Evolutionary conservation across 2,329 filamentous ascomycete species (phyloP).

Genomic region (Ophiosphaerella korrae): DNA sequence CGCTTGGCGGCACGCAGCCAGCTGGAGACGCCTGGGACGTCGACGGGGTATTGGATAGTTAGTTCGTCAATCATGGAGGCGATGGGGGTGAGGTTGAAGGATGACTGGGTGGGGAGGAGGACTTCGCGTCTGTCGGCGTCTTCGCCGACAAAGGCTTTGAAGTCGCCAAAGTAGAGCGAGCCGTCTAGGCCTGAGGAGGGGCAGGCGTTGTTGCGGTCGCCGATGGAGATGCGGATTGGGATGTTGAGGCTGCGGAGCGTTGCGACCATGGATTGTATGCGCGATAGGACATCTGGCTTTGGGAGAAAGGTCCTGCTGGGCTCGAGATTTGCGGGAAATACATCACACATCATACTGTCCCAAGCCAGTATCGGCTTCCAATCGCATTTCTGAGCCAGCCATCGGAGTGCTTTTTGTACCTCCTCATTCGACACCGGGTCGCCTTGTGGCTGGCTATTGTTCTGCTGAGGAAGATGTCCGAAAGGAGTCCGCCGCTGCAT

Average conservation of each 20-base stretch:
- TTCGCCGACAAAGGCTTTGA: slow-evolving; percentile 37
- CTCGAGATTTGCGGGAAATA: slow-evolving; percentile 43
- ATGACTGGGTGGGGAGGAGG: slow-evolving; percentile 38
- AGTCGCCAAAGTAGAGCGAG: slow-evolving; percentile 43
- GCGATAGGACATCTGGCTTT: slow-evolving; percentile 37
- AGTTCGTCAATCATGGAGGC: slow-evolving; percentile 45
- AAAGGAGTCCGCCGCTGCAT: slow-evolving; percentile 37
- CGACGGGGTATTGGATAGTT: slow-evolving; percentile 41
- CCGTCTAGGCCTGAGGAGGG: slow-evolving; percentile 38
- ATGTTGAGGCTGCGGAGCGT: slow-evolving; percentile 35
- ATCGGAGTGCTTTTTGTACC: slow-evolving; percentile 40
- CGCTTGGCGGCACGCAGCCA: slow-evolving; percentile 29
- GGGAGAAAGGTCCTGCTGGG: slow-evolving; percentile 33
- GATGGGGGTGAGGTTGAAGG: slow-evolving; percentile 38
- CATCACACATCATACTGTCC: slow-evolving; percentile 46
- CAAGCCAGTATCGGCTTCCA: slow-evolving; percentile 43
- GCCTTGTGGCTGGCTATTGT: slow-evolving; percentile 13
- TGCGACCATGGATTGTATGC: slow-evolving; percentile 38
- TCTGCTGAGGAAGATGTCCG: slow-evolving; percentile 16
- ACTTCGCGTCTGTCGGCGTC: slow-evolving; percentile 30
- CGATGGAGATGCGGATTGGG: slow-evolving; percentile 43
- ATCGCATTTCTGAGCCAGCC: slow-evolving; percentile 37
- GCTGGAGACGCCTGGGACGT: slow-evolving; percentile 39
- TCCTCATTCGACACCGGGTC: slow-evolving; percentile 38
- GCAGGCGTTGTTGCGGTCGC: slow-evolving; percentile 33